Evolutionary conservation across 306 rosid genomes (phyloP).

Genomic region (Vigna nakashimae): DNA sequence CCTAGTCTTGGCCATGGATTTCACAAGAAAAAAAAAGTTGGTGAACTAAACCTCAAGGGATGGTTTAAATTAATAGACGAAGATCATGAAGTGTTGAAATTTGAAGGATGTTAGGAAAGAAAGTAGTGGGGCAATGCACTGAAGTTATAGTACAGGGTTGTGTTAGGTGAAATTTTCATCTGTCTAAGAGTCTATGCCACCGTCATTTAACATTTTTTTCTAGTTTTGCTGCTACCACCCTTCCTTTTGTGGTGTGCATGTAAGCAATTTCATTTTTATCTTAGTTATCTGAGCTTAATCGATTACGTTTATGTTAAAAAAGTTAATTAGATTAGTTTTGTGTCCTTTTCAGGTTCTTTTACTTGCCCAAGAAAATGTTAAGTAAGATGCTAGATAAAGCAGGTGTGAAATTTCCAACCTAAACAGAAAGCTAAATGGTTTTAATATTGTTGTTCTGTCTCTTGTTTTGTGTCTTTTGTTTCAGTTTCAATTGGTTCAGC

Average conservation of each 20-base stretch:
- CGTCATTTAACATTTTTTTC: constrained; percentile 22
- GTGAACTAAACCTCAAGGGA: constrained; percentile 31
- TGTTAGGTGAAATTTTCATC: constrained; percentile 60
- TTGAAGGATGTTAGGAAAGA: constrained; percentile 50
- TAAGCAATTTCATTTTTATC: constrained; percentile 27
- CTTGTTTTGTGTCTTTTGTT: constrained; percentile 14
- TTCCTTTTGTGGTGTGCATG: constrained; percentile 21
- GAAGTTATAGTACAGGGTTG: constrained; percentile 21
- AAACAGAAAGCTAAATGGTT: constrained; percentile 17
- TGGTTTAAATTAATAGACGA: constrained; percentile 31
- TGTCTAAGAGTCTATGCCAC: constrained; percentile 21
- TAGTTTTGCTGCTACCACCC: constrained; percentile 40
- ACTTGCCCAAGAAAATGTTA: not conserved
- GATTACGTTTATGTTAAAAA: constrained; percentile 11
- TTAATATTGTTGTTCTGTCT: constrained; percentile 4
- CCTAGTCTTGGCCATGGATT: constrained; percentile 52
- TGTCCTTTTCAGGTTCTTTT: constrained; percentile 45
- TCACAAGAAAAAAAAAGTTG: not conserved
- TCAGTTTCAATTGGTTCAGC: constrained; percentile 14
- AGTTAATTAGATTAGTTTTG: constrained; percentile 19
- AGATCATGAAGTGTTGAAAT: not conserved
- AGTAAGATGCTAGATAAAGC: not conserved
- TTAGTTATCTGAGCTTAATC: not conserved
- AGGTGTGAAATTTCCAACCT: constrained; percentile 31
- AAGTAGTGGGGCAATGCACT: constrained; percentile 38